A percentile compares a stretch with the other conserved stretches of the same genome.
These are phyloP conservation scores for Cyathus striatus DNA, from an alignment of 768 basidiomycete genomes.

Conservation along the genomic window DNA sequence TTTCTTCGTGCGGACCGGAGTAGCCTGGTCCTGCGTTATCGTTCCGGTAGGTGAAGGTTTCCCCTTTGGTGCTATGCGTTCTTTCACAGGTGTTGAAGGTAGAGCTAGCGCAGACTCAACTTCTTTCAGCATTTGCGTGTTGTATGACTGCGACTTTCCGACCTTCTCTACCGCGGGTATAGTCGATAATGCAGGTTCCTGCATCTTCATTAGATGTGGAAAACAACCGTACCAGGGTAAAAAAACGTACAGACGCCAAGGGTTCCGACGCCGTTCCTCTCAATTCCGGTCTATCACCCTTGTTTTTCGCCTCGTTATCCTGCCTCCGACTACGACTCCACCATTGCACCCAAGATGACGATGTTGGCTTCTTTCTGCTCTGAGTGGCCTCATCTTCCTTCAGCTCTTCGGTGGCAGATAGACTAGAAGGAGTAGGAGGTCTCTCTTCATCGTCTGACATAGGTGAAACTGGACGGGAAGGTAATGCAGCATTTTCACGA, in stretches of 20 bases:
- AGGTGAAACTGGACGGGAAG: slow-evolving; percentile 31
- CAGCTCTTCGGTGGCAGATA: slow-evolving; percentile 1
- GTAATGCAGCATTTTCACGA: slow-evolving; percentile 14
- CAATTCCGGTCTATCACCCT: slow-evolving; percentile 13
- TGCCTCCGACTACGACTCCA: slow-evolving; percentile 63
- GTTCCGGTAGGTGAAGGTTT: neutral
- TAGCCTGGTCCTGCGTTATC: too few relatives aligned
- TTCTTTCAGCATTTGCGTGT: slow-evolving; percentile 7
- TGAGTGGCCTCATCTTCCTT: slow-evolving; percentile 6
- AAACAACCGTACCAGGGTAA: slow-evolving; percentile 1
- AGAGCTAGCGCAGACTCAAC: slow-evolving; percentile 36
- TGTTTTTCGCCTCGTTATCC: slow-evolving; percentile 9
- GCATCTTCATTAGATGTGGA: too few relatives aligned
- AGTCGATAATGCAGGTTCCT: neutral
- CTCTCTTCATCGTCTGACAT: slow-evolving; percentile 21
- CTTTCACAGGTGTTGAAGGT: slow-evolving; percentile 40
- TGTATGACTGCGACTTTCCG: slow-evolving; percentile 1
- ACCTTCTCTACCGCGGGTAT: neutral
- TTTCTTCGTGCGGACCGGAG: slow-evolving; percentile 27
- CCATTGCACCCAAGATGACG: slow-evolving; percentile 80
- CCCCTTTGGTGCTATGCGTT: slow-evolving; percentile 14
- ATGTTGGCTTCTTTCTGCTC: slow-evolving; percentile 35
- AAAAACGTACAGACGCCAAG: slow-evolving; percentile 9
- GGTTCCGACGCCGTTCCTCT: slow-evolving; percentile 22
- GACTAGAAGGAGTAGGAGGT: slow-evolving; percentile 13